Conservation (phyloP, 306 rosid species). For the Malus fusca region DNA sequence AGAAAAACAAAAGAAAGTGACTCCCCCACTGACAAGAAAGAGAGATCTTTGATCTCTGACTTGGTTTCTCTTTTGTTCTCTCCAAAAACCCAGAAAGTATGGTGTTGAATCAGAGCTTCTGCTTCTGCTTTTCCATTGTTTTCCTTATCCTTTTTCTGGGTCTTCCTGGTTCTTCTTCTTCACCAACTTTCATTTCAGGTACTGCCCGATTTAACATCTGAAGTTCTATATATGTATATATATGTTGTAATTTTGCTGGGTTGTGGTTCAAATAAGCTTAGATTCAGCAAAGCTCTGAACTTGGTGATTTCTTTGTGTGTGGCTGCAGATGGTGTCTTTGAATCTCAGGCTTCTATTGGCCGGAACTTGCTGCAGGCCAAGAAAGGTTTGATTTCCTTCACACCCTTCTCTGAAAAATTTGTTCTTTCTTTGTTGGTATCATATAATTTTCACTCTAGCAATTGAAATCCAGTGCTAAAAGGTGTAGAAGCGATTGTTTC, state of each 20-base stretch:
- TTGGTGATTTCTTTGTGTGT: constrained; percentile 9
- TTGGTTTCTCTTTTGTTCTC: background rate
- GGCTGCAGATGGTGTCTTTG: constrained; percentile 45
- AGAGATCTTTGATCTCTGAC: background rate
- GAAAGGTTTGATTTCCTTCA: constrained; percentile 35
- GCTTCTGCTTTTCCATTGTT: constrained; percentile 26
- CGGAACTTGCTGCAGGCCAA: constrained; percentile 83
- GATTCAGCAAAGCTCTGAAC: background rate
- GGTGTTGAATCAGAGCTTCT: constrained; percentile 38
- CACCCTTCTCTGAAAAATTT: background rate
- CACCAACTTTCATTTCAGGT: constrained; percentile 58
- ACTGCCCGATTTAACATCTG: background rate
- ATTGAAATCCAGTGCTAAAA: background rate
- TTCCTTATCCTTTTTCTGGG: constrained; percentile 25
- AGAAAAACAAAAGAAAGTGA: background rate
- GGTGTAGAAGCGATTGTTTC: constrained; percentile 10
- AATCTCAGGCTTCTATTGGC: constrained; percentile 36
- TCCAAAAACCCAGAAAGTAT: constrained; percentile 14
- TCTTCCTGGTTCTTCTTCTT: constrained; percentile 39
- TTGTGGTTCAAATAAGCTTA: background rate
- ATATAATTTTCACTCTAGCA: background rate
- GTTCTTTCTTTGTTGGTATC: background rate
- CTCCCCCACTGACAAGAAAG: background rate
- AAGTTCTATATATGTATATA: background rate
- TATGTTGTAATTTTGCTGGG: background rate